Percentiles rank a stretch among this genome's conserved stretches.
phyloP scores from a whole-genome alignment of 352 stramenopile genomes.

The Albugo laibachii region DNA sequence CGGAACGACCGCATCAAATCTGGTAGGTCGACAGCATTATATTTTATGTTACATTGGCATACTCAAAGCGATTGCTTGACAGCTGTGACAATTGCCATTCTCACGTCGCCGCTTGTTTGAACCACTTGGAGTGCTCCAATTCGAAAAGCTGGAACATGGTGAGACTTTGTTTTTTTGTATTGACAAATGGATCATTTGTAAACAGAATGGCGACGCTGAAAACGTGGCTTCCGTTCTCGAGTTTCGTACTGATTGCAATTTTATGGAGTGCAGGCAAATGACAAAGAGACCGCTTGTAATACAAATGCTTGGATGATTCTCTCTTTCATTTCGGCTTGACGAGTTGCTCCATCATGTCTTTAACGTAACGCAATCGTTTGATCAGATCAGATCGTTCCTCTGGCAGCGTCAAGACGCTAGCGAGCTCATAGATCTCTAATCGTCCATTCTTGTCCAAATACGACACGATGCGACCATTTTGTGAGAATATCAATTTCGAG shows the following conservation, averaged over 20 bases:
- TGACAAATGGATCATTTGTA: slow-evolving; percentile 42
- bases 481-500: slow-evolving; percentile 89
- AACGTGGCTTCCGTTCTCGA: slow-evolving; percentile 17
- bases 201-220: slow-evolving; percentile 14
- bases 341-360: slow-evolving; percentile 94
- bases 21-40: slow-evolving; percentile 16
- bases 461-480: slow-evolving; percentile 80
- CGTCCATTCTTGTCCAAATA: slow-evolving; percentile 63
- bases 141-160: slow-evolving; percentile 62
- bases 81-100: slow-evolving; percentile 95
- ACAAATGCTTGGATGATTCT: background rate
- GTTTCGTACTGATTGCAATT: slow-evolving; percentile 11
- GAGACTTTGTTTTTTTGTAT: slow-evolving; percentile 66
- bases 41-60: background rate
- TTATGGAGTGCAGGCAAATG: background rate
- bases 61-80: background rate
- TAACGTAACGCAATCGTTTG: slow-evolving; percentile 82
- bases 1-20: slow-evolving; percentile 89
- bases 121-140: slow-evolving; percentile 31
- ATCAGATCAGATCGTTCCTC: slow-evolving; percentile 36
- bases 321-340: slow-evolving; percentile 2
- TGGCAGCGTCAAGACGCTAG: slow-evolving; percentile 29
- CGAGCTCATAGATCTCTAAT: slow-evolving; percentile 22
- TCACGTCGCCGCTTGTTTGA: slow-evolving; percentile 76
- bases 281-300: slow-evolving; percentile 9